phyloP scores from a whole-genome alignment of 208 protist genomes.

The Crithidia thermophila region DNA sequence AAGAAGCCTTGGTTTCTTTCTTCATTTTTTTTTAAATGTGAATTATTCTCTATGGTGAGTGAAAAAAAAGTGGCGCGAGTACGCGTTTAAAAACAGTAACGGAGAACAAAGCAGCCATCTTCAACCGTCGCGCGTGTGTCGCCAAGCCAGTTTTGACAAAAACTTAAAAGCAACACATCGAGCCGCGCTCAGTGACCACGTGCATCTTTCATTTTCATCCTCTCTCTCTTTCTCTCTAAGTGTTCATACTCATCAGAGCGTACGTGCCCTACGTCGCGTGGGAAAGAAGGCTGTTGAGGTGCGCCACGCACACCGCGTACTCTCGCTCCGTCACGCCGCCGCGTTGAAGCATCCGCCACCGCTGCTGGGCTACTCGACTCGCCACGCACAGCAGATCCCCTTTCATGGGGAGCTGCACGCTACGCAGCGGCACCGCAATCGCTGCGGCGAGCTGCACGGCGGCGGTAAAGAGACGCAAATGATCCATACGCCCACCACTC shows the following conservation, averaged over 20 bases:
- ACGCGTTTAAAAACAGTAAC: too few relatives aligned
- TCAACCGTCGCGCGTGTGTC: too few relatives aligned
- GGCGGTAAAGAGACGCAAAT: conserved; percentile 2
- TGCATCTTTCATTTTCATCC: too few relatives aligned
- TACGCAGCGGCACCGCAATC: conserved; percentile 34
- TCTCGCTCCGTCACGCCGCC: conserved; percentile 29
- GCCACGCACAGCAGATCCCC: conserved; percentile 49
- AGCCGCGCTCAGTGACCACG: too few relatives aligned
- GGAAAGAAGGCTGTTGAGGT: conserved; percentile 36
- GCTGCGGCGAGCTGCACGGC: conserved; percentile 29
- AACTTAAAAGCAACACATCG: too few relatives aligned
- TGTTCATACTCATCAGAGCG: too few relatives aligned
- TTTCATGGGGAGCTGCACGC: conserved; percentile 49
- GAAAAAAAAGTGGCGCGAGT: not conserved
- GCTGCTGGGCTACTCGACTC: conserved; percentile 33
- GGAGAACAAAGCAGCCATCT: too few relatives aligned
- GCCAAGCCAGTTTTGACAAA: too few relatives aligned
- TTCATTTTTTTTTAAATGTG: not conserved
- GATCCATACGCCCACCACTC: not conserved
- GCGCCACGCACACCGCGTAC: conserved; percentile 26
- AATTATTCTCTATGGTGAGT: not conserved
- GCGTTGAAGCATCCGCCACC: conserved; percentile 7
- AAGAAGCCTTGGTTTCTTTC: too few relatives aligned
- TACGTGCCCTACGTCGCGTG: conserved; percentile 39
- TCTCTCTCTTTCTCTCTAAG: not conserved